Percentiles rank a stretch among this genome's conserved stretches.
Conservation (phyloP, 2,329 filamentous ascomycete genomes). For the Neofusicoccum sp. region DNA sequence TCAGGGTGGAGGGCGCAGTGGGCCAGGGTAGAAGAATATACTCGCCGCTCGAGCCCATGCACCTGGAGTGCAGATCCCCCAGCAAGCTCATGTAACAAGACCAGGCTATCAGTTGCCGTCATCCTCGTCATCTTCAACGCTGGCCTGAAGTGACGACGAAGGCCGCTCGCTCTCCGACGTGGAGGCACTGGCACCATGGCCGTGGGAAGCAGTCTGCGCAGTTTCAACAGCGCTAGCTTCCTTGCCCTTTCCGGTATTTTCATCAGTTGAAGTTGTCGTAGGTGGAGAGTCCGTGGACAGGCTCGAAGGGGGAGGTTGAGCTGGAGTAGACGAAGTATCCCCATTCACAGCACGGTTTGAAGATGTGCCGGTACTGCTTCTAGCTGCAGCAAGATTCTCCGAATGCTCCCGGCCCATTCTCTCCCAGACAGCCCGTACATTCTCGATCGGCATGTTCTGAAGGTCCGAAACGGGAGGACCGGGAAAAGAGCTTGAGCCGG, state of each 20-base stretch:
- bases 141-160: not conserved
- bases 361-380: too few relatives aligned
- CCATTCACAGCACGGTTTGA: not conserved
- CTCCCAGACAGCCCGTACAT: too few relatives aligned
- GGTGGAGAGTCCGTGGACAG: not conserved
- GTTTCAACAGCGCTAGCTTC: not conserved
- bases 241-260: not conserved
- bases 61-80: not conserved
- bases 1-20: not conserved
- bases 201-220: not conserved
- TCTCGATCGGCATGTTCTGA: too few relatives aligned
- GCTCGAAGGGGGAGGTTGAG: not conserved
- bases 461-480: too few relatives aligned
- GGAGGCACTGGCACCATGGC: not conserved
- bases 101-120: not conserved
- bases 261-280: not conserved
- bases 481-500: too few relatives aligned
- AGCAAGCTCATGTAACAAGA: not conserved
- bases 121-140: slow-evolving; percentile 17
- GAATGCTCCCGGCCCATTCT: too few relatives aligned
- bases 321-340: not conserved
- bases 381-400: too few relatives aligned
- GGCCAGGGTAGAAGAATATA: not conserved
- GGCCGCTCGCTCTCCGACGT: not conserved
- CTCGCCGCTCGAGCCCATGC: not conserved